phyloP scores from a whole-genome alignment of 352 stramenopile genomes.

The Sclerospora graminicola region DNA sequence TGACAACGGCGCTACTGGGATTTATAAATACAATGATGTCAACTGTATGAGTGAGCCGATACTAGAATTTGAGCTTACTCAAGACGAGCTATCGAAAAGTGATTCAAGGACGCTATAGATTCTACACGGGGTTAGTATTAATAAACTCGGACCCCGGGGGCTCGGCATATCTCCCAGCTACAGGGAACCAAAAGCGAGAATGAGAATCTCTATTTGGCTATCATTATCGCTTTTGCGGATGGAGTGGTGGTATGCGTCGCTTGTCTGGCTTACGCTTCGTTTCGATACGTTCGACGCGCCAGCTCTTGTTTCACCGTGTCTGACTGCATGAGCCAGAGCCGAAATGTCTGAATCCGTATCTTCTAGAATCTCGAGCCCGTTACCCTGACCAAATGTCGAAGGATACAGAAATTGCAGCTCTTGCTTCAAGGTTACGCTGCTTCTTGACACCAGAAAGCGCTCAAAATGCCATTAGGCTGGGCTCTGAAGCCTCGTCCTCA shows the following conservation, averaged over 20 bases:
- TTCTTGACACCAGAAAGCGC: constrained; percentile 20
- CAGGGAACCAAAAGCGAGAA: background rate
- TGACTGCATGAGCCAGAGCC: too few relatives aligned
- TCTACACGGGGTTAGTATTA: constrained; percentile 15
- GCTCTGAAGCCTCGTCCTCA: constrained; percentile 18
- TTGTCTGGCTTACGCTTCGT: constrained; percentile 16
- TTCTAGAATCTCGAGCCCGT: too few relatives aligned
- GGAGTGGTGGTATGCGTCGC: constrained; percentile 10
- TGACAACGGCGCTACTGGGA: constrained; percentile 8
- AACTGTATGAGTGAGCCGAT: constrained; percentile 11
- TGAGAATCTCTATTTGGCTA: constrained; percentile 1
- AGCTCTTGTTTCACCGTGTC: too few relatives aligned
- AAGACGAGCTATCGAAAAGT: constrained; percentile 6
- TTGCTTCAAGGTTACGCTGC: constrained; percentile 19
- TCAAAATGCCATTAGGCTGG: constrained; percentile 18
- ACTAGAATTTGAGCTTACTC: constrained; percentile 7
- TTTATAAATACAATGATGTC: constrained; percentile 11
- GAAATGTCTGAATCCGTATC: too few relatives aligned
- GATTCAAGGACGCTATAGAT: constrained; percentile 17
- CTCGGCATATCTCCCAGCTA: too few relatives aligned
- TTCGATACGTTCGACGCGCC: constrained; percentile 14
- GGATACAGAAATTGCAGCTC: constrained; percentile 14
- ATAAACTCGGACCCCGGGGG: constrained; percentile 4
- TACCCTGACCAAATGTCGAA: constrained; percentile 7
- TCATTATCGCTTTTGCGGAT: constrained; percentile 9